Evolutionary conservation across 2,329 filamentous ascomycete species (phyloP), one percentile per base, ranked within the genome.

Genomic region (Apiospora phragmitis): DNA sequence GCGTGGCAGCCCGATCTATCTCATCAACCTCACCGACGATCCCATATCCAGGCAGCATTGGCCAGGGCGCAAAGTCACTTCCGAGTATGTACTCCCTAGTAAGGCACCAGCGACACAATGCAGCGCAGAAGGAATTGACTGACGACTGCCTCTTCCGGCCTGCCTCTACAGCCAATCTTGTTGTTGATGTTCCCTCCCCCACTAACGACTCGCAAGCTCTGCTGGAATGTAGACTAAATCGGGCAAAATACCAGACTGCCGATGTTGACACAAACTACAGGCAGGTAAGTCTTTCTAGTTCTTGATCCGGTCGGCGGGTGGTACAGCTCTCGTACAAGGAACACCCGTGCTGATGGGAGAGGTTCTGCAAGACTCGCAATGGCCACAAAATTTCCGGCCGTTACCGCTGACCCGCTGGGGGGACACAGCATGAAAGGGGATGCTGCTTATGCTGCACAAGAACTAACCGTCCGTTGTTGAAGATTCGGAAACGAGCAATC

Each of bases 341-440:
- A 67, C 18, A 43, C 65, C 65, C 65, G 65, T 67, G 65, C 47
- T 47, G 18, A 16, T 41, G n/a, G 65, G 41, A 8, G 35, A 38
- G 59, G 18, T n/a, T 47, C 18, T 14, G 55, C 51, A n/a, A 38
- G 32, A 62, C 21, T n/a, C 21, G 32, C 35, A 45, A 14, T 32
- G 65, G 45, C 65, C 65, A 67, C 42, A 32, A 67, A 67, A 67
- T 67, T 67, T 67, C 65, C 59, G 59, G 59, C 59, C 65, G 65
- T 67, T 67, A 47, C 65, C 65, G 65, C 65, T 47, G 55, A 38
- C 55, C 55, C 55, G 55, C 55, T 62, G 55, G 55, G 32, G 32
- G 21, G 8, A 38, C 55, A 62, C 55, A 38, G 4, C 55, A 62
- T 62, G 51, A 59, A 59, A 29, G 29, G 51, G 51, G 51, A 21